phyloP scores from a whole-genome alignment of 805 yeast species.

The Sugiyamaella mastotermitis region DNA sequence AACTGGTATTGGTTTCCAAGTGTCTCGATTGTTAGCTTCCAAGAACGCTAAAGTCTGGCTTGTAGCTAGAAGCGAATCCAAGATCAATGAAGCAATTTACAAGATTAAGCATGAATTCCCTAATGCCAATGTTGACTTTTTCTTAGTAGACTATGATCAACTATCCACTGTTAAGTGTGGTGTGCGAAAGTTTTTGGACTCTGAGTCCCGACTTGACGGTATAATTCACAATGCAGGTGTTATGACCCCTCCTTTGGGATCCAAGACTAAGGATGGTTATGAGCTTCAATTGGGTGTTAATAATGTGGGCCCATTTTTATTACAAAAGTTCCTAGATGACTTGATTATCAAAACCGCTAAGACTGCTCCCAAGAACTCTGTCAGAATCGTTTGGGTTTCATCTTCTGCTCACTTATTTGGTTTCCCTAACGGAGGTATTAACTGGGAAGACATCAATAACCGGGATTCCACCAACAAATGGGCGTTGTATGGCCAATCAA shows the following conservation, averaged over 20 bases:
- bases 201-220: constrained; percentile 30
- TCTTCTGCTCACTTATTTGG: constrained; percentile 34
- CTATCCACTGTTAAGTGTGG: constrained; percentile 38
- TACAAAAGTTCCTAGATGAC: constrained; percentile 37
- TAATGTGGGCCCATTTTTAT: constrained; percentile 39
- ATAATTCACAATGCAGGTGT: constrained; percentile 43
- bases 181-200: constrained; percentile 25
- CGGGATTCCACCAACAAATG: constrained; percentile 12
- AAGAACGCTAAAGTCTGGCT: constrained; percentile 34
- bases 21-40: constrained; percentile 28
- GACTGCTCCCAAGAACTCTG: constrained; percentile 25
- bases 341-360: constrained; percentile 32
- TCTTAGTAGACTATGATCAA: constrained; percentile 30
- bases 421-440: constrained; percentile 32
- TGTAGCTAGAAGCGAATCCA: constrained; percentile 33
- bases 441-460: constrained; percentile 31
- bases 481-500: constrained; percentile 38
- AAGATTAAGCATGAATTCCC: constrained; percentile 25
- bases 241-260: constrained; percentile 33
- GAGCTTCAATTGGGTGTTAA: constrained; percentile 46
- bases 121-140: constrained; percentile 15
- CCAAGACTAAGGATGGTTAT: constrained; percentile 38
- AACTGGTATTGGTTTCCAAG: constrained; percentile 33
- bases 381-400: constrained; percentile 30
- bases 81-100: constrained; percentile 29